A percentile compares a stretch with the other conserved stretches of the same genome.
phyloP scores from a whole-genome alignment of 1,139 yeast genomes.

The Kazachstania sp. region DNA sequence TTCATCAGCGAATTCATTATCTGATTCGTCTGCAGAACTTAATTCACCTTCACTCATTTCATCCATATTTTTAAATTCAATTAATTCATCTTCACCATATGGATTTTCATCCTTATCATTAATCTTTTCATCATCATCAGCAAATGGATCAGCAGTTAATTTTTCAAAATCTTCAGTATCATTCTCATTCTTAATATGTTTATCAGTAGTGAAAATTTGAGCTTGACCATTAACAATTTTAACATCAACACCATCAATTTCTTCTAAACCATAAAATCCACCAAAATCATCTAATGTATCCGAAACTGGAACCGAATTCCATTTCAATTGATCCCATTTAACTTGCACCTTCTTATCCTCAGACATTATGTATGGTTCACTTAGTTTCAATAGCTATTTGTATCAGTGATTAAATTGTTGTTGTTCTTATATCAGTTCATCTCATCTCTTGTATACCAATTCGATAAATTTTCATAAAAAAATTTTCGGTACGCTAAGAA shows the following conservation, averaged over 20 bases:
- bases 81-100: conserved; percentile 21
- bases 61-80: conserved; percentile 17
- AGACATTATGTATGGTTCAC: neutral
- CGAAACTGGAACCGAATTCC: conserved; percentile 81
- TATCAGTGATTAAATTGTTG: too few species aligned
- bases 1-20: conserved; percentile 4
- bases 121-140: conserved; percentile 8
- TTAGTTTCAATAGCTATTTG: too few species aligned
- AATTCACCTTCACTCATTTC: conserved; percentile 12
- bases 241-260: conserved; percentile 86
- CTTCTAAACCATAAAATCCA: conserved; percentile 89
- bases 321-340: conserved; percentile 45
- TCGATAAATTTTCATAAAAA: too few species aligned
- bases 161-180: neutral
- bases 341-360: conserved; percentile 25
- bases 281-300: conserved; percentile 79
- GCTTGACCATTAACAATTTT: conserved; percentile 53
- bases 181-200: conserved; percentile 16
- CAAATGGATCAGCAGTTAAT: neutral
- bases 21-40: conserved; percentile 10
- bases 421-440: too few species aligned
- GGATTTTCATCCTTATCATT: conserved; percentile 15
- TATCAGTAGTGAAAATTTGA: conserved; percentile 48
- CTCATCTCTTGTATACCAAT: too few species aligned
- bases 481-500: too few species aligned